Evolutionary conservation across 192 early-diverging fungal species (phyloP).

Genomic region (Linnemannia zychae): DNA sequence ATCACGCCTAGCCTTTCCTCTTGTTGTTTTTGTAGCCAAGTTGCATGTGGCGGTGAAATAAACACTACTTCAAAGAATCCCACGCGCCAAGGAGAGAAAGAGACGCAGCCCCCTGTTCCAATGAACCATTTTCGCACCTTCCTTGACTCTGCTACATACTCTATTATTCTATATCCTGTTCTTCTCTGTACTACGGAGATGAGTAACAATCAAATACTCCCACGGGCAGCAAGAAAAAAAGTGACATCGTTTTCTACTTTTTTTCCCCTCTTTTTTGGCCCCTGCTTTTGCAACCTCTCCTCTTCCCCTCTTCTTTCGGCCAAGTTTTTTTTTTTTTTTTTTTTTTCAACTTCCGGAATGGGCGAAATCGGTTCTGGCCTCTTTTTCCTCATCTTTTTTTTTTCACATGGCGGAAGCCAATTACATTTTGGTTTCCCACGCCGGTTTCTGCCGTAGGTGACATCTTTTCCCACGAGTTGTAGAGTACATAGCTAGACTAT

Average conservation of each 20-base stretch:
- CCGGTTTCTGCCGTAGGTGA: slow-evolving; percentile 1
- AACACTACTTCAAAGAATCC: too few relatives aligned
- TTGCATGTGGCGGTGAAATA: too few relatives aligned
- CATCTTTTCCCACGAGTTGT: neutral
- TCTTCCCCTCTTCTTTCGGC: neutral
- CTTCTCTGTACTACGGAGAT: too few relatives aligned
- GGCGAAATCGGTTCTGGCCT: neutral
- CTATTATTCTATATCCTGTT: too few relatives aligned
- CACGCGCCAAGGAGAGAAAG: too few relatives aligned
- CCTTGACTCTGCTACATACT: too few relatives aligned
- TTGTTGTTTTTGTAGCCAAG: too few relatives aligned
- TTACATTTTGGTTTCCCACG: slow-evolving; percentile 1
- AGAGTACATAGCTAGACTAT: neutral
- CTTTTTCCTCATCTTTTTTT: neutral
- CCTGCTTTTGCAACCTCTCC: neutral
- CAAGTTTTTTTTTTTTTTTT: neutral
- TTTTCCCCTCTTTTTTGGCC: neutral
- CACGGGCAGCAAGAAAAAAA: neutral
- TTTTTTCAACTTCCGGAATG: neutral
- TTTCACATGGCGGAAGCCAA: slow-evolving; percentile 1
- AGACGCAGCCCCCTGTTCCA: too few relatives aligned
- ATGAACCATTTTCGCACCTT: too few relatives aligned
- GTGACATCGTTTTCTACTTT: neutral
- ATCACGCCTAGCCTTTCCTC: neutral
- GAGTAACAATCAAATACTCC: neutral